phyloP scores from a whole-genome alignment of 2,329 filamentous ascomycete species.

The Fusarium devonianum region DNA sequence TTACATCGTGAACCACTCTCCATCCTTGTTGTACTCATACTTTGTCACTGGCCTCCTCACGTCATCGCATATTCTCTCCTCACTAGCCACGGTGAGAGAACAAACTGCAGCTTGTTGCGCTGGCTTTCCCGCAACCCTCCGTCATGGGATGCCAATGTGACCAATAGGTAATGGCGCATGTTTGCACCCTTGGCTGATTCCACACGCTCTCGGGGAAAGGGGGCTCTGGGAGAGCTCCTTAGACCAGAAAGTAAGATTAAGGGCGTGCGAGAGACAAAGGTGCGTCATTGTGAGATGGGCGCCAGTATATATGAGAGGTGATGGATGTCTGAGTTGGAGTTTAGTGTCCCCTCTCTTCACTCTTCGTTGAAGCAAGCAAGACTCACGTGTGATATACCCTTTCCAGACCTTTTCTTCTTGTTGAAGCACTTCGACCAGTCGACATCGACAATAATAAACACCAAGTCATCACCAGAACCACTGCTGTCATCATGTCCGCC shows the following conservation, averaged over 20 bases:
- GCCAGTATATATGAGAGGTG: background rate
- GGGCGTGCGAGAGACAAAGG: background rate
- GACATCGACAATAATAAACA: background rate
- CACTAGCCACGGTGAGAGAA: background rate
- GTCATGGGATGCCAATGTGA: slow-evolving; percentile 1
- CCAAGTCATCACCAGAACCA: background rate
- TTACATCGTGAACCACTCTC: background rate
- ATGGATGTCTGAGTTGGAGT: background rate
- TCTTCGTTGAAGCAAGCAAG: background rate
- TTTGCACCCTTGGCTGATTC: slow-evolving; percentile 1
- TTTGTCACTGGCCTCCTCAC: slow-evolving; percentile 3
- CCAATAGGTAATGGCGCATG: slow-evolving; percentile 21
- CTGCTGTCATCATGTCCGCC: slow-evolving; percentile 41
- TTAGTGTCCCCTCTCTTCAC: background rate
- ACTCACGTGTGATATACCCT: too few relatives aligned
- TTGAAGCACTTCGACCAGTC: background rate
- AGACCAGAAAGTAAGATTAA: background rate
- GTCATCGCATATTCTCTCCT: slow-evolving; percentile 13
- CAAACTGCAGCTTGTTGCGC: slow-evolving; percentile 2
- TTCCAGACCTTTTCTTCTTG: background rate
- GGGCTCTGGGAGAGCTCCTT: slow-evolving; percentile 4
- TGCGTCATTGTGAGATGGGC: slow-evolving; percentile 6
- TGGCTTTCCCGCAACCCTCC: background rate
- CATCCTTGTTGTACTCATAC: slow-evolving; percentile 20
- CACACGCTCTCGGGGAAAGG: background rate